Evolutionary conservation across 306 rosid genomes (phyloP), one percentile per base, ranked within the genome.

Genomic region (Malus asiatica): DNA sequence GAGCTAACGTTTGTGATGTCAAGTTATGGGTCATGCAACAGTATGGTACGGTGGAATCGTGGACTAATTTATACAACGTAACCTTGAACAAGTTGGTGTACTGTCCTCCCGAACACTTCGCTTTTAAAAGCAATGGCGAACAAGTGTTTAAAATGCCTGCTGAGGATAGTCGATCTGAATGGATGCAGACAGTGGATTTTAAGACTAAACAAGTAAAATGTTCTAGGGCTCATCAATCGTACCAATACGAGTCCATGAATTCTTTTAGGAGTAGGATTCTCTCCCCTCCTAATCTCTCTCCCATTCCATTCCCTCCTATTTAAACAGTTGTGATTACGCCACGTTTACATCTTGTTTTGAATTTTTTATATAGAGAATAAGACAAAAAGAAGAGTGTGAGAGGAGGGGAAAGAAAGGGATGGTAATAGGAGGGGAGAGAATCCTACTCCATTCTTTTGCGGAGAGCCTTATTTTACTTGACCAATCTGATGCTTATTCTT

Each of bases 351-450:
- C 4, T 30, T 30, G 4, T n/a, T n/a, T n/a, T 30, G 32, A 30
- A 30, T 3, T 30, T 30, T 30, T 30, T 30, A 30, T 30, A 30
- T 30, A 30, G 32, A 30, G 32, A 30, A 30, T 30, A 30, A 30
- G 32, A 30, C 32, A 30, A 30, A 30, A 30, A 30, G 4, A 30
- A 30, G 0, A 30, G 29, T 27, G 32, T 30, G 32, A 30, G 4
- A 30, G 32, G 32, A 3, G 0, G 0, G 0, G 4, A 30, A 2
- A 3, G 32, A 3, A 30, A n/a, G n/a, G n/a, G n/a, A n/a, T n/a
- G n/a, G n/a, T n/a, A n/a, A 30, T 30, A 30, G 32, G 32, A 30
- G 32, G 4, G 32, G 0, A 30, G 32, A 30, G 32, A 30, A 30
- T 30, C 32, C 3, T 30, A 30, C 4, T 25, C 25, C 25, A 25